Evolutionary conservation across 2,329 filamentous ascomycete genomes (phyloP), one percentile per base, ranked within the genome.

Genomic region (Raffaelea albimanens): DNA sequence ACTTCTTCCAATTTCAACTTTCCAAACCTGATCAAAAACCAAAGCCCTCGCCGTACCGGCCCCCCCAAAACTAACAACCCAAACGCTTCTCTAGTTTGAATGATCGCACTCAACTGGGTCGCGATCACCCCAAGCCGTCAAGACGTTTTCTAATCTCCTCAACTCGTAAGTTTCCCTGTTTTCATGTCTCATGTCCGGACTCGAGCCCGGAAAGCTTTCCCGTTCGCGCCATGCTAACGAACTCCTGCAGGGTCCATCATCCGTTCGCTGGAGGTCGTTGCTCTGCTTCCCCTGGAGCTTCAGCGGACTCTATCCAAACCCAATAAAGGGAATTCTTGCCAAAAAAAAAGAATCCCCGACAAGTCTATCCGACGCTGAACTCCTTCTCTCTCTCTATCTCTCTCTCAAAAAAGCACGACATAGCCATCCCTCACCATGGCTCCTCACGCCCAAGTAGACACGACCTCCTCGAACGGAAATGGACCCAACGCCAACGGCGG

Each of bases 81-180:
- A 23, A 34, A 11, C 47, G 3, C 25, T 38, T 48, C 43, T 43
- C 39, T 21, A 48, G 43, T 33, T 48, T 45, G 42, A 43, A 40
- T 47, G 54, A 55, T 54, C 50, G 54, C 52, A 40, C 49, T 53
- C 52, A 36, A 18, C 45, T 18, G 46, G 67, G 71, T 67, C 61
- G 75, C 81, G 80, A 71, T 85, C 82, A 70, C 68, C 57, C 54
- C 63, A 62, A 67, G 67, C 69, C 83, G 84, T 78, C 87, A 95
- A 87, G 73, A 95, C 88, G 90, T 96, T 95, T 84, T 91, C 89
- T 77, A 96, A 95, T 74, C 85, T 94, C 61, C 84, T 96, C 60
- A 93, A 93, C 80, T 95, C 89, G 90, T 95, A 79, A 68, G 88
- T 64, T 19, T 18, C 18, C 4, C 7, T 16, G 2, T 4, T 20